These are phyloP conservation scores for Aspergillus viridinutans DNA, from an alignment of 2,329 filamentous ascomycete genomes.

Conservation along the genomic window DNA sequence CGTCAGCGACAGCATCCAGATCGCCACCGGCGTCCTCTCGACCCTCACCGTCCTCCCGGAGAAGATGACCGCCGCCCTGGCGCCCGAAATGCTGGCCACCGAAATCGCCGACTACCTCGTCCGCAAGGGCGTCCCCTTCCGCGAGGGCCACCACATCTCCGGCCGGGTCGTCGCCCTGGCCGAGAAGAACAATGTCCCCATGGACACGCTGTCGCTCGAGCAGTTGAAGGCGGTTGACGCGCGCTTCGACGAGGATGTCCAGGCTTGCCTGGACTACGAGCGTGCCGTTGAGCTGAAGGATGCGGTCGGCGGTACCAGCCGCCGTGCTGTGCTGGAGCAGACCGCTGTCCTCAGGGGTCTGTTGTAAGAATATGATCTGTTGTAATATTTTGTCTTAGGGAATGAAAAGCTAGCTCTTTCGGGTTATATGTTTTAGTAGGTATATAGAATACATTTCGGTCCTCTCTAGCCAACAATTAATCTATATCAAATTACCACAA, in stretches of 20 bases:
- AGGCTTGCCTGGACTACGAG: slow-evolving; percentile 73
- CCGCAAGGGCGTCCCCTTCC: slow-evolving; percentile 62
- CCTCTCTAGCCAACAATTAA: neutral
- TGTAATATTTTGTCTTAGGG: neutral
- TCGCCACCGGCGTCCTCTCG: slow-evolving; percentile 73
- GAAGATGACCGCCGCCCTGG: slow-evolving; percentile 73
- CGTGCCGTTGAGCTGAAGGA: slow-evolving; percentile 74
- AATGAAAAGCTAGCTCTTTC: neutral
- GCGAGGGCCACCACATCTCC: slow-evolving; percentile 75
- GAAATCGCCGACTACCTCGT: slow-evolving; percentile 48
- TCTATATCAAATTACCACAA: neutral
- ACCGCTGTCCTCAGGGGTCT: slow-evolving; percentile 60
- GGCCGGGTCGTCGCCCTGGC: slow-evolving; percentile 68
- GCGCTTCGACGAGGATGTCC: slow-evolving; percentile 68
- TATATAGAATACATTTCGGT: neutral
- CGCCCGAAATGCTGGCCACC: slow-evolving; percentile 75
- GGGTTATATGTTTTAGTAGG: neutral
- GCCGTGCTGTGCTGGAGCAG: slow-evolving; percentile 63
- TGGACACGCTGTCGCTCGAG: slow-evolving; percentile 64
- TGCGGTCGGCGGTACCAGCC: slow-evolving; percentile 74
- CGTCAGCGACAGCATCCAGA: slow-evolving; percentile 73
- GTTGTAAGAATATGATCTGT: slow-evolving; percentile 32
- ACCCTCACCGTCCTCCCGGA: slow-evolving; percentile 67
- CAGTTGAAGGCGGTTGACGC: slow-evolving; percentile 65
- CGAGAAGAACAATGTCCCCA: slow-evolving; percentile 61